These are phyloP conservation scores for Phytophthora podocarpi DNA, from an alignment of 352 stramenopile species.

Conservation along the genomic window DNA sequence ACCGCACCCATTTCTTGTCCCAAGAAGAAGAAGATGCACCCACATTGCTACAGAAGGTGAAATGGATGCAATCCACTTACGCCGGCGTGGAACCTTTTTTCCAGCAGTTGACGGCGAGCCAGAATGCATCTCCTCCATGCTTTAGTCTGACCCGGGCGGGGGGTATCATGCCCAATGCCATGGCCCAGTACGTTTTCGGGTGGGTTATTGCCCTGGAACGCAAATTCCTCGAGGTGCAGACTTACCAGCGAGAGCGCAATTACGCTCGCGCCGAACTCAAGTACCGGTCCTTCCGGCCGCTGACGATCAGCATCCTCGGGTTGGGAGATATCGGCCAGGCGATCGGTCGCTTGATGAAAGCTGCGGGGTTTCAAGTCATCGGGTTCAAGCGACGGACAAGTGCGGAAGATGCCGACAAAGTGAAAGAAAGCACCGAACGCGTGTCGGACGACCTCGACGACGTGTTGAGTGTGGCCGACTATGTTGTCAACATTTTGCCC, in stretches of 20 bases:
- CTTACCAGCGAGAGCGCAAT: conserved; percentile 31
- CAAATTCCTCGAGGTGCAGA: conserved; percentile 50
- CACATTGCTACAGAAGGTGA: conserved; percentile 32
- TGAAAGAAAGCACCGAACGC: conserved; percentile 32
- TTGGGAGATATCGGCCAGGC: conserved; percentile 67
- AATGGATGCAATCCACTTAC: conserved; percentile 62
- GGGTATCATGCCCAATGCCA: conserved; percentile 49
- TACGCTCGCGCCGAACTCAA: conserved; percentile 35
- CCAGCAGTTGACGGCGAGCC: conserved; percentile 18
- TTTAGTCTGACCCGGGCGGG: conserved; percentile 52
- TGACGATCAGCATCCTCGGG: conserved; percentile 62
- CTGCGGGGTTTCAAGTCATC: conserved; percentile 58
- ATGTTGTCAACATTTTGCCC: conserved; percentile 84
- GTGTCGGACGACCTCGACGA: conserved; percentile 54
- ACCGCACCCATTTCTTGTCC: conserved; percentile 7
- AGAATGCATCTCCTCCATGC: not conserved
- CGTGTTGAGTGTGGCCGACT: conserved; percentile 65
- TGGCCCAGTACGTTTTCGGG: conserved; percentile 60
- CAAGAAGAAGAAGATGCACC: not conserved
- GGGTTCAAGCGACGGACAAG: conserved; percentile 65
- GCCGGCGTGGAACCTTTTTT: conserved; percentile 53
- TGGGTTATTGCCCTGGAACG: conserved; percentile 41
- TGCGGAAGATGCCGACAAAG: conserved; percentile 1
- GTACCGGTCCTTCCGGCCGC: conserved; percentile 37
- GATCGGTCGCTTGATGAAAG: conserved; percentile 55